Evolutionary conservation across 805 yeast species (phyloP).

Genomic region (Candida peoriensis): DNA sequence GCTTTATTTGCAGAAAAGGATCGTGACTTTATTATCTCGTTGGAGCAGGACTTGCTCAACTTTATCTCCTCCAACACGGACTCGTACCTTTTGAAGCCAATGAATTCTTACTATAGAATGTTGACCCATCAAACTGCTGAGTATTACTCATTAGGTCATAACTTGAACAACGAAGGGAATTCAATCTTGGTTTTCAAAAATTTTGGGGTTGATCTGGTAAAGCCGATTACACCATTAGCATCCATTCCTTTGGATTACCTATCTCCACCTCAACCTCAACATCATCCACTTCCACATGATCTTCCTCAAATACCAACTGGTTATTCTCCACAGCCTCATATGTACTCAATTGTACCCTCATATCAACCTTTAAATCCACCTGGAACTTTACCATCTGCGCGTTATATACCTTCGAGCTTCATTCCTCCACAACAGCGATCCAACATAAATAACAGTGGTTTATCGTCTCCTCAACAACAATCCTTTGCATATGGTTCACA

Average conservation of each 20-base stretch:
- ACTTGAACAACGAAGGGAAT: slow-evolving; percentile 42
- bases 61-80: slow-evolving; percentile 39
- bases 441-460: background rate
- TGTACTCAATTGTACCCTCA: no score
- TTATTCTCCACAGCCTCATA: background rate
- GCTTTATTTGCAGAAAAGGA: slow-evolving; percentile 43
- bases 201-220: slow-evolving; percentile 18
- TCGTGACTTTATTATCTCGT: slow-evolving; percentile 41
- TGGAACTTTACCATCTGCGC: no score
- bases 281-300: background rate
- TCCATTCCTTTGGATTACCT: slow-evolving; percentile 11
- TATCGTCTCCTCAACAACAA: background rate
- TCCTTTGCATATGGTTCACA: background rate
- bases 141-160: slow-evolving; percentile 58
- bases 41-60: slow-evolving; percentile 43
- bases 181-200: slow-evolving; percentile 40
- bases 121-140: slow-evolving; percentile 68
- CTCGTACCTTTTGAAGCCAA: slow-evolving; percentile 35
- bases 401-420: no score
- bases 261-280: slow-evolving; percentile 18
- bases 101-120: slow-evolving; percentile 66
- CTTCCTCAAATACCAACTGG: background rate
- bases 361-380: no score
- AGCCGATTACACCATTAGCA: slow-evolving; percentile 13
- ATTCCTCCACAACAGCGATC: background rate